A percentile compares a stretch with the other conserved stretches of the same genome.
Conservation (phyloP, 495 filamentous ascomycete genomes). For the Aspergillus leporis region DNA sequence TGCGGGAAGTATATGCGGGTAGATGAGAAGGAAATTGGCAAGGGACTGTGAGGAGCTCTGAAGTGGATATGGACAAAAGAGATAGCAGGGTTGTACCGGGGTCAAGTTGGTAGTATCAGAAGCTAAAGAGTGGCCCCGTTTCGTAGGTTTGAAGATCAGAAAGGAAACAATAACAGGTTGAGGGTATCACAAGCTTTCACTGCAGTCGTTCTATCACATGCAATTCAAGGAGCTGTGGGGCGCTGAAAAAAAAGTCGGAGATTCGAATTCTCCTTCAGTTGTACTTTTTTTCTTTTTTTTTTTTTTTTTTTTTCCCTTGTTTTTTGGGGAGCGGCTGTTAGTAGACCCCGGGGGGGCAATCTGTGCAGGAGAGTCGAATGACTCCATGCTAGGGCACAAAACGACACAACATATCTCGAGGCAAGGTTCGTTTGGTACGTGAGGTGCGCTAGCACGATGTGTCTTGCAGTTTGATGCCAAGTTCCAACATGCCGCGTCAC, state of each 20-base stretch:
- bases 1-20: slow-evolving; percentile 12
- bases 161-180: not conserved
- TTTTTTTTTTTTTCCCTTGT: not conserved
- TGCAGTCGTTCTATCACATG: slow-evolving; percentile 9
- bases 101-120: slow-evolving; percentile 1
- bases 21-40: slow-evolving; percentile 4
- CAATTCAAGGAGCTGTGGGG: not conserved
- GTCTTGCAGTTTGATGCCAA: not conserved
- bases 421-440: not conserved
- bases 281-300: slow-evolving; percentile 3
- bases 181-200: slow-evolving; percentile 4
- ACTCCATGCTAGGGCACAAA: no score
- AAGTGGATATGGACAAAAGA: slow-evolving; percentile 9
- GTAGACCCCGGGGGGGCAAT: not conserved
- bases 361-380: not conserved
- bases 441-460: not conserved
- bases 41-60: slow-evolving; percentile 2
- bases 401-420: not conserved
- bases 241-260: not conserved
- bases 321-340: not conserved
- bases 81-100: slow-evolving; percentile 9
- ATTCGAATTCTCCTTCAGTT: not conserved
- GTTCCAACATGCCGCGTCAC: not conserved
- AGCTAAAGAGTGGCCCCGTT: slow-evolving; percentile 2
- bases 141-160: not conserved